Conservation (phyloP, 805 yeast species). For the Suhomyces kilbournensis region DNA sequence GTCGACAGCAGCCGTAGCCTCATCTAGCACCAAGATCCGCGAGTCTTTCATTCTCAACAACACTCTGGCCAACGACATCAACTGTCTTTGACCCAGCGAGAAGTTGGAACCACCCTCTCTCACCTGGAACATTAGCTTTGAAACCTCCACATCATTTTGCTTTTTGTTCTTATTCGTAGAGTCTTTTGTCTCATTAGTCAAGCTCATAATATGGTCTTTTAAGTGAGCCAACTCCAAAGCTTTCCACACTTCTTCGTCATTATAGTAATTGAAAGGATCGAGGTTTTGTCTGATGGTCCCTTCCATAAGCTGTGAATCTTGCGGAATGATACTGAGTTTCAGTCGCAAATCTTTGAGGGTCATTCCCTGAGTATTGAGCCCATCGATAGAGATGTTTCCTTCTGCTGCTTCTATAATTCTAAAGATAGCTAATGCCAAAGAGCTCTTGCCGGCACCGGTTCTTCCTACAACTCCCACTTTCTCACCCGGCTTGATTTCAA, state of each 20-base stretch:
- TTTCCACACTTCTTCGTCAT: constrained; percentile 21
- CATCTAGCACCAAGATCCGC: constrained; percentile 28
- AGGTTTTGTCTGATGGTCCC: constrained; percentile 24
- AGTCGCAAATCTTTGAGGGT: constrained; percentile 20
- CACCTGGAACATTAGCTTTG: constrained; percentile 26
- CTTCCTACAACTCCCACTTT: constrained; percentile 27
- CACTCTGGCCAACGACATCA: constrained; percentile 82
- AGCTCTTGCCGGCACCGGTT: constrained; percentile 27
- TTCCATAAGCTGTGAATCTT: constrained; percentile 25
- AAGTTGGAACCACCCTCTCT: constrained; percentile 80
- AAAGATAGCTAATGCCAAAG: constrained; percentile 23
- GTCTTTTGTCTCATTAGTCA: constrained; percentile 6
- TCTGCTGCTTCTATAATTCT: constrained; percentile 19
- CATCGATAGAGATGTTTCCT: constrained; percentile 20
- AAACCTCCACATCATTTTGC: background rate
- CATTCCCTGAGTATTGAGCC: constrained; percentile 13
- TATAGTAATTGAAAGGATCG: constrained; percentile 23
- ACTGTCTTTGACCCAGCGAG: constrained; percentile 86
- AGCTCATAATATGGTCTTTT: constrained; percentile 13
- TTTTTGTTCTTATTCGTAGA: background rate
- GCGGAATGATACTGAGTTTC: constrained; percentile 24
- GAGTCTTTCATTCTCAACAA: constrained; percentile 44
- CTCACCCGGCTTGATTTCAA: constrained; percentile 19
- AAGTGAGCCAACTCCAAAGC: constrained; percentile 20
- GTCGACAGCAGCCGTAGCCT: constrained; percentile 71